These are phyloP conservation scores for Fomitopsis betulina DNA, from an alignment of 1,284 basidiomycete species.

Conservation along the genomic window DNA sequence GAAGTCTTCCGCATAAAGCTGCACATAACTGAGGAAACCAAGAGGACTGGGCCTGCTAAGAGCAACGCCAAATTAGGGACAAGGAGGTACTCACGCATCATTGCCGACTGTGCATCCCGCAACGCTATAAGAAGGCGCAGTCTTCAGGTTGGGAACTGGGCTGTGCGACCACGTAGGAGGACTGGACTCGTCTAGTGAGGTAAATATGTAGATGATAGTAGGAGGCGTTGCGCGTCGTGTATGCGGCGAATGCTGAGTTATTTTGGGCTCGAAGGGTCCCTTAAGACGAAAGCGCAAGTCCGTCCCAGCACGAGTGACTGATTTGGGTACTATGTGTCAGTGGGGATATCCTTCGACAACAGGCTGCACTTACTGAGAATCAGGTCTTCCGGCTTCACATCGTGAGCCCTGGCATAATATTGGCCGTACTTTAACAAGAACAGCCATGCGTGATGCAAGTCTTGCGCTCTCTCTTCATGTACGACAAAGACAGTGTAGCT, in stretches of 20 bases:
- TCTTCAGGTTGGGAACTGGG: constrained; percentile 12
- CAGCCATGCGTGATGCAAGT: constrained; percentile 39
- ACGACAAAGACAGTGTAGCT: constrained; percentile 35
- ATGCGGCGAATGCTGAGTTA: neutral
- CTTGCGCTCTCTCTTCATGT: constrained; percentile 28
- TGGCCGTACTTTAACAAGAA: constrained; percentile 34
- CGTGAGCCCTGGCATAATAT: constrained; percentile 28
- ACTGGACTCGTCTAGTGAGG: constrained; percentile 16
- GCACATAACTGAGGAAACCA: constrained; percentile 26
- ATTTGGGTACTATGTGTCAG: neutral
- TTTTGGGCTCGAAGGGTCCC: constrained; percentile 3
- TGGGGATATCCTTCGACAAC: neutral
- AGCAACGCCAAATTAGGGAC: neutral
- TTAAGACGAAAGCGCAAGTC: constrained; percentile 18
- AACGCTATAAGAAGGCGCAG: constrained; percentile 8
- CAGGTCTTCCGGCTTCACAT: constrained; percentile 39
- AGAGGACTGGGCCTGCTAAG: constrained; percentile 10
- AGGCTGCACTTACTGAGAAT: constrained; percentile 34
- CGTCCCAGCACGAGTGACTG: constrained; percentile 22
- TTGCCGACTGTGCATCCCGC: constrained; percentile 13
- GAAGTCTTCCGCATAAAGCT: constrained; percentile 27
- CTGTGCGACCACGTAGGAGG: constrained; percentile 20
- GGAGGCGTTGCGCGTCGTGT: constrained; percentile 7
- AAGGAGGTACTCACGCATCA: constrained; percentile 14
- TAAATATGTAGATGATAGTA: constrained; percentile 22